A percentile compares a stretch with the other conserved stretches of the same genome.
Evolutionary conservation across 257 asterid species (phyloP).

Genomic region (Ajuga chamaepitys): DNA sequence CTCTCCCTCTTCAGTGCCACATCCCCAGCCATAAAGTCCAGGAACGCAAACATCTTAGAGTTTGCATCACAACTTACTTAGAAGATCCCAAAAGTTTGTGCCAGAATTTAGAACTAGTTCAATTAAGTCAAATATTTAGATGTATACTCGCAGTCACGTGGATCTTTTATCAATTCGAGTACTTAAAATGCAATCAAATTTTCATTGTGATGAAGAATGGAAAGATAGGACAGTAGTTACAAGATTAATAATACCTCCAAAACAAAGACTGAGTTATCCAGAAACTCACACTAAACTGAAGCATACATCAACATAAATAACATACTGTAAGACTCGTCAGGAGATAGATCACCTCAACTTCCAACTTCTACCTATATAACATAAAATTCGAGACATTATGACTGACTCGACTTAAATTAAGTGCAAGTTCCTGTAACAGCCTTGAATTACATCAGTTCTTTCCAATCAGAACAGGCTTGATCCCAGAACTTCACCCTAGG

Average conservation of each 20-base stretch:
- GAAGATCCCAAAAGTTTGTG: background rate
- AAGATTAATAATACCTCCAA: background rate
- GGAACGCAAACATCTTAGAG: background rate
- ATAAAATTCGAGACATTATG: background rate
- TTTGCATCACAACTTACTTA: conserved; percentile 5
- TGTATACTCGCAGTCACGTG: background rate
- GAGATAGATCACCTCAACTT: conserved; percentile 9
- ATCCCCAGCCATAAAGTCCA: background rate
- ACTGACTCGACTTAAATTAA: background rate
- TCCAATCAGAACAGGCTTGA: conserved; percentile 6
- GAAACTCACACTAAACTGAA: background rate
- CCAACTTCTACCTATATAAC: conserved; percentile 16
- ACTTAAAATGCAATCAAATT: background rate
- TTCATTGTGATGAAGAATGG: background rate
- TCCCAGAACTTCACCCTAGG: conserved; percentile 3
- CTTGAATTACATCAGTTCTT: background rate
- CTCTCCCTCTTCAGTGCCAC: conserved; percentile 1
- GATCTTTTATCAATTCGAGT: background rate
- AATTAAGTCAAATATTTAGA: conserved; percentile 1
- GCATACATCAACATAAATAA: background rate
- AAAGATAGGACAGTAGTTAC: background rate
- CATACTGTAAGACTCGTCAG: background rate
- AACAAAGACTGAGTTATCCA: background rate
- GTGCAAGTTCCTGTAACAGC: background rate
- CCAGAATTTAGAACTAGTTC: background rate